Conservation (phyloP, 805 yeast genomes). For the Pichia californica region DNA sequence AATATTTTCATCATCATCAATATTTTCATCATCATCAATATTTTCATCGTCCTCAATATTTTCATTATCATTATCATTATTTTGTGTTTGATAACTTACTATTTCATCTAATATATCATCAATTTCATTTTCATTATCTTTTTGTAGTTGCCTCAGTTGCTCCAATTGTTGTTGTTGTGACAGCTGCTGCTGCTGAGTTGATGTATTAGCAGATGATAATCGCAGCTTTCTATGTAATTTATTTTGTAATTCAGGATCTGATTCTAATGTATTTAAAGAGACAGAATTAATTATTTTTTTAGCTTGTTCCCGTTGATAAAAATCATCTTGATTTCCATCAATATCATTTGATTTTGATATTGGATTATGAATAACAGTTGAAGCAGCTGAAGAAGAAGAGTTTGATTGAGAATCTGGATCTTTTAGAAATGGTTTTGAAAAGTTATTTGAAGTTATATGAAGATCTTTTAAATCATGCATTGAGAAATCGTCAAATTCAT, state of each 20-base stretch:
- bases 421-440: background rate
- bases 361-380: slow-evolving; percentile 23
- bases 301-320: background rate
- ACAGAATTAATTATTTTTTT: background rate
- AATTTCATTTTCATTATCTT: background rate
- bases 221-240: slow-evolving; percentile 7
- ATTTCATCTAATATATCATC: slow-evolving; percentile 1
- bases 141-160: too few relatives aligned
- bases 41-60: background rate
- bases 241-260: slow-evolving; percentile 14
- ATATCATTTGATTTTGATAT: background rate
- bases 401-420: slow-evolving; percentile 15
- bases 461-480: slow-evolving; percentile 10
- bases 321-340: too few relatives aligned
- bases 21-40: background rate
- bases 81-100: background rate
- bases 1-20: slow-evolving; percentile 4
- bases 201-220: background rate
- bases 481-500: slow-evolving; percentile 16
- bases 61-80: background rate
- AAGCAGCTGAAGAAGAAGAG: slow-evolving; percentile 24
- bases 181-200: background rate
- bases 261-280: slow-evolving; percentile 20
- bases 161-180: background rate
- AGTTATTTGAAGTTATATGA: slow-evolving; percentile 10